Percentiles rank a stretch among this genome's conserved stretches.
These are phyloP conservation scores for Areca catechu DNA, from an alignment of 176 grass and related monocot species.

Conservation along the genomic window DNA sequence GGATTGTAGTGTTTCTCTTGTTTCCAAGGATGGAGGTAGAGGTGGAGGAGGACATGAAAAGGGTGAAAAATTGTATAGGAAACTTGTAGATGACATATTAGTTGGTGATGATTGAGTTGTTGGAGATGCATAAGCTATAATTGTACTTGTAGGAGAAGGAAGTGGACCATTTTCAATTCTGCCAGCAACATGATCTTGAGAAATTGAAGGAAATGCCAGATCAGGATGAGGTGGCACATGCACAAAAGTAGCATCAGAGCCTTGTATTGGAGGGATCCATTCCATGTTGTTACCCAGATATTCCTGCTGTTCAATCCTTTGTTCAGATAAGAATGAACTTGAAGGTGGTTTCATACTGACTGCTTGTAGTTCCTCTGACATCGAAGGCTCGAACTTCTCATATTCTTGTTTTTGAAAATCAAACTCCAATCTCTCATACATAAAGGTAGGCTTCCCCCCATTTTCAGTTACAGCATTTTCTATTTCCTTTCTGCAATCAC, in stretches of 20 bases:
- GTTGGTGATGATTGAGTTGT: conserved; percentile 25
- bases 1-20: too few species aligned
- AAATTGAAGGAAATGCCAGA: too few species aligned
- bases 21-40: too few species aligned
- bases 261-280: conserved; percentile 11
- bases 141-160: conserved; percentile 12
- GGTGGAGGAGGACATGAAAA: conserved; percentile 15
- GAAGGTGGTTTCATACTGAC: conserved; percentile 9
- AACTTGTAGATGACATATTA: conserved; percentile 15
- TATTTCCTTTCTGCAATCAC: conserved; percentile 2
- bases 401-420: conserved; percentile 4
- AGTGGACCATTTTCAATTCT: neutral
- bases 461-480: conserved; percentile 3
- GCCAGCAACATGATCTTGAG: neutral
- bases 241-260: conserved; percentile 18
- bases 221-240: conserved; percentile 12
- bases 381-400: conserved; percentile 11
- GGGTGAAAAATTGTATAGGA: conserved; percentile 15
- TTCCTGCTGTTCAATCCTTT: conserved; percentile 17
- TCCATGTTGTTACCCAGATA: conserved; percentile 7
- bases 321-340: conserved; percentile 1
- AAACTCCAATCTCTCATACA: neutral
- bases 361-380: conserved; percentile 13
- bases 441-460: neutral
- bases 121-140: conserved; percentile 17